Conservation (phyloP, 345 rosid genomes). For the Noccaea bulbosa region DNA sequence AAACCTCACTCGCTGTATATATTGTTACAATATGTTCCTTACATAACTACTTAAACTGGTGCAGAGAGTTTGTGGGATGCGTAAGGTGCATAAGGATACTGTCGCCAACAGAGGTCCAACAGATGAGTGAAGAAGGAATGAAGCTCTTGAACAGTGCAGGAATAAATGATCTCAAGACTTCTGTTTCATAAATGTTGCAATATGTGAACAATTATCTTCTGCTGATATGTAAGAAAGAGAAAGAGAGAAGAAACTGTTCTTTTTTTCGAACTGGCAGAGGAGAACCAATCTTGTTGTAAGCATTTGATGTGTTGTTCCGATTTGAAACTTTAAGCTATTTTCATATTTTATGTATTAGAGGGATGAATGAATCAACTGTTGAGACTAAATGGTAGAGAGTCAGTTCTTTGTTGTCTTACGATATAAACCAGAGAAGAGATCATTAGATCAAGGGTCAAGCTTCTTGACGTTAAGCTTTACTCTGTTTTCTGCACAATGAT, state of each 20-base stretch:
- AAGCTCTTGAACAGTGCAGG: conserved; percentile 82
- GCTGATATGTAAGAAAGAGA: conserved; percentile 6
- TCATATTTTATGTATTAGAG: conserved; percentile 16
- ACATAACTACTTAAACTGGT: conserved; percentile 10
- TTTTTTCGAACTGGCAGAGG: conserved; percentile 6
- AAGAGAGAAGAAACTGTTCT: conserved; percentile 22
- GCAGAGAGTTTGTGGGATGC: conserved; percentile 93
- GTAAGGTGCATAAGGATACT: conserved; percentile 97
- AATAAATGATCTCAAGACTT: conserved; percentile 50
- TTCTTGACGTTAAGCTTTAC: background rate
- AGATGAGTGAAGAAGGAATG: conserved; percentile 99
- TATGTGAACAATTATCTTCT: background rate
- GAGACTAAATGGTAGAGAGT: background rate
- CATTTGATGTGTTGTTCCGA: conserved; percentile 35
- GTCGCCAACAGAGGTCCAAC: conserved; percentile 94
- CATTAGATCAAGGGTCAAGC: background rate
- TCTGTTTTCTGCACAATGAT: background rate
- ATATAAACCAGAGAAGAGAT: background rate
- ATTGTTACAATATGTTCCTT: conserved; percentile 5
- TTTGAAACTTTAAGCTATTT: conserved; percentile 34
- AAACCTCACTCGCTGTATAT: background rate
- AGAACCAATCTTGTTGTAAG: conserved; percentile 38
- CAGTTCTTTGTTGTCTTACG: background rate
- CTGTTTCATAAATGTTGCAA: conserved; percentile 40
- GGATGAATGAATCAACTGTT: conserved; percentile 4